These are phyloP conservation scores for Plasmodium gallinaceum DNA, from an alignment of 169 alveolate species.

Conservation along the genomic window DNA sequence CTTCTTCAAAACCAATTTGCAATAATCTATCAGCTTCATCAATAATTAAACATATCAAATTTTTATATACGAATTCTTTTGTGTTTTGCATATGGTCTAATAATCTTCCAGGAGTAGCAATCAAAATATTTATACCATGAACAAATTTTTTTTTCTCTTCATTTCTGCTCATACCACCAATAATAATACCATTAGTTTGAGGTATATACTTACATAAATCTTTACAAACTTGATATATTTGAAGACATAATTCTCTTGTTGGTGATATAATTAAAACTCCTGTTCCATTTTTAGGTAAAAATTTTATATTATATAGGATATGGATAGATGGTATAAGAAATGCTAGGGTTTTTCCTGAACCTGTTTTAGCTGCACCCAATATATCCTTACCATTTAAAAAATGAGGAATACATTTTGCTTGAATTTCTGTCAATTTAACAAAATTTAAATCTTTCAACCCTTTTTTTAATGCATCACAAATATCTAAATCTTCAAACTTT, in stretches of 20 bases:
- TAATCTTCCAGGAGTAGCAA: conserved; percentile 99
- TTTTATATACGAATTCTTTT: conserved; percentile 95
- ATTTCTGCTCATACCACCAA: conserved; percentile 98
- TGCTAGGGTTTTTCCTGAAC: conserved; percentile 99
- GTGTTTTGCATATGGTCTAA: conserved; percentile 99
- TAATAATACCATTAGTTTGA: conserved; percentile 97
- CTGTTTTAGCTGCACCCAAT: conserved; percentile 98
- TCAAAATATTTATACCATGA: conserved; percentile 96
- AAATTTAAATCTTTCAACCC: conserved; percentile 94
- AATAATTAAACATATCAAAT: conserved; percentile 95
- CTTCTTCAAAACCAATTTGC: conserved; percentile 99
- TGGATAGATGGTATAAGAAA: conserved; percentile 98
- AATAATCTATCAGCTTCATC: conserved; percentile 99
- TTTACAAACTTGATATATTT: conserved; percentile 97
- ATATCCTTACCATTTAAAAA: conserved; percentile 98
- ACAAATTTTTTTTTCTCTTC: conserved; percentile 96
- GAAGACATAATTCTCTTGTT: conserved; percentile 98
- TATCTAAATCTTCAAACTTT: conserved; percentile 87
- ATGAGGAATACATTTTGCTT: conserved; percentile 97
- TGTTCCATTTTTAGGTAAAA: conserved; percentile 95
- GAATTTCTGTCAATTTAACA: conserved; percentile 95
- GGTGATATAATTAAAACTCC: conserved; percentile 97
- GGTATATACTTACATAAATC: conserved; percentile 94
- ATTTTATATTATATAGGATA: conserved; percentile 94
- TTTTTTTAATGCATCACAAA: conserved; percentile 92